These are phyloP conservation scores for Tolypocladium nubicola DNA, from an alignment of 2,329 filamentous ascomycete genomes.

Conservation along the genomic window DNA sequence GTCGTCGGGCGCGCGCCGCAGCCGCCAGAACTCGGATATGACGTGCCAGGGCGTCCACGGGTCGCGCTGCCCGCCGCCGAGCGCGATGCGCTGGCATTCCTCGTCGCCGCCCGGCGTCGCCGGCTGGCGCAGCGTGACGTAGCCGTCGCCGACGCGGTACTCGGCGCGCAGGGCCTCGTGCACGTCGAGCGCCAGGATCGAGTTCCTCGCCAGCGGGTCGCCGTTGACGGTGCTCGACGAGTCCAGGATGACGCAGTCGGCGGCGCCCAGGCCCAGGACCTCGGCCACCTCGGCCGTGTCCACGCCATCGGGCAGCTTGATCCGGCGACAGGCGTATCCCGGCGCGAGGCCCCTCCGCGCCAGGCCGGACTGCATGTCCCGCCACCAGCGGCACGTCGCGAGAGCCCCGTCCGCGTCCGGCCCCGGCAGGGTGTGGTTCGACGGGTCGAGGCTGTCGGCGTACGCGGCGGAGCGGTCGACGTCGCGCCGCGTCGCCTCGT, in stretches of 20 bases:
- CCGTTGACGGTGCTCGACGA: conserved; percentile 43
- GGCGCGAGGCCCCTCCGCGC: conserved; percentile 17
- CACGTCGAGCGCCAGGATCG: conserved; percentile 61
- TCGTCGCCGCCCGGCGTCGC: conserved; percentile 6
- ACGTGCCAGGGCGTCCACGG: conserved; percentile 37
- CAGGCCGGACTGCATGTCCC: conserved; percentile 13
- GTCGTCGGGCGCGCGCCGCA: conserved; percentile 11
- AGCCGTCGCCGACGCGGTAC: conserved; percentile 40
- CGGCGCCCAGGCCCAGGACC: conserved; percentile 26
- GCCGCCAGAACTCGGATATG: conserved; percentile 32
- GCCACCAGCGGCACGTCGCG: conserved; percentile 11
- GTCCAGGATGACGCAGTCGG: conserved; percentile 46
- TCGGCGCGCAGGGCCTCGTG: conserved; percentile 45
- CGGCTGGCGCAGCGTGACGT: conserved; percentile 18
- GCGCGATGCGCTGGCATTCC: conserved; percentile 15
- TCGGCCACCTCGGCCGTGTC: conserved; percentile 46
- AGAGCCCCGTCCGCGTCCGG: conserved; percentile 10
- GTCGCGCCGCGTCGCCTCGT: conserved; percentile 19
- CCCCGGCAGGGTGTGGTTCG: conserved; percentile 3
- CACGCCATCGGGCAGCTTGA: conserved; percentile 34
- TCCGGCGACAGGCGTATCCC: conserved; percentile 26
- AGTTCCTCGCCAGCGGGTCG: conserved; percentile 43
- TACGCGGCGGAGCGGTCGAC: conserved; percentile 3
- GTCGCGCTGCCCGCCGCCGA: conserved; percentile 14
- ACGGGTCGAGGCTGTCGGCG: conserved; percentile 12